Evolutionary conservation across 768 basidiomycete species (phyloP), one percentile per base, ranked within the genome.

Genomic region (Dacryopinax primogenitus): DNA sequence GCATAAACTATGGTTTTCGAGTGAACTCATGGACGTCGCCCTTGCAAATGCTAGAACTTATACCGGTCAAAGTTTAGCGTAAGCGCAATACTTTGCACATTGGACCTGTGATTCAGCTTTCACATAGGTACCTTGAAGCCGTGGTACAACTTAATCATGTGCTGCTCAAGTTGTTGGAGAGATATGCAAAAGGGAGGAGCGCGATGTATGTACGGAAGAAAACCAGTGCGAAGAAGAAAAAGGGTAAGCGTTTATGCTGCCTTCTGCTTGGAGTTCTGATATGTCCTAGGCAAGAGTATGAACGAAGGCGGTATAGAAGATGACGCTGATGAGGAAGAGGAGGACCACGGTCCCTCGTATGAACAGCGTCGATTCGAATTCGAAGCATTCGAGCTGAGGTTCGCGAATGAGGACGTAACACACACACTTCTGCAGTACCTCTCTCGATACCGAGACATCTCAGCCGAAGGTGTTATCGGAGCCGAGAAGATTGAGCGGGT

Each of bases 1-100:
- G 70, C 85, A 92, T 68, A 91, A 96, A 73, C 78, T 99, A 28
- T 87, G 97, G 71, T 98, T 97, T 77, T 93, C 93, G 70, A 93
- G 91, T 34, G 92, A 97, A 68, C 86, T 94, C 18, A 84, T 98
- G 64, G 94, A 98, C 69, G 84, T 92, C 26, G 83, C 92, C 0
- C 77, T 93, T 45, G 86, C 88, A 28, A 86, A 88, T 64, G 74
- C 98, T 62, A 79, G 83, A 61, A 78, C 79, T 28, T 97, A 92
- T 79, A 89, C 86, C 69, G 82, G 87, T 51, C 92, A 90, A 68
- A 77, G 77, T 1, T 71, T 78, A 39, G 75, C 74, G 76, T 79
- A 44, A 63, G 77, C 73, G 15, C 58, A 7, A 23, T 7, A 15
- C 41, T 32, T 65, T 37, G 37, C 62, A 7, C 26, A 37, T 63